Conservation (phyloP, 352 stramenopile species). For the Globisporangium parvum region DNA sequence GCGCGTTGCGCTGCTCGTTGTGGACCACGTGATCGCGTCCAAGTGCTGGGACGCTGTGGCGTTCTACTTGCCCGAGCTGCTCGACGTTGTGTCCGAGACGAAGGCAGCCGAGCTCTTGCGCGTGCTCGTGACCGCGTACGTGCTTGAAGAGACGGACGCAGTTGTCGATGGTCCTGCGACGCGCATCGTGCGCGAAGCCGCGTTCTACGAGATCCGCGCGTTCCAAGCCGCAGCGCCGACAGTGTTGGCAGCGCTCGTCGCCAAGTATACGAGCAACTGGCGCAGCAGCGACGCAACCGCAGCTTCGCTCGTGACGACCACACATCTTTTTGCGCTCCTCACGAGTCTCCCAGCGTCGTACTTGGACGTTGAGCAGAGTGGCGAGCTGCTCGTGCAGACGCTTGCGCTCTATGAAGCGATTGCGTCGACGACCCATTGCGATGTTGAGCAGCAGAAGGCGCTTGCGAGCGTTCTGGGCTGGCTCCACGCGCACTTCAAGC, state of each 20-base stretch:
- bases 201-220: constrained; percentile 73
- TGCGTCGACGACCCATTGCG: no score
- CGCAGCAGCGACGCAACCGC: background rate
- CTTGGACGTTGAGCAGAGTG: constrained; percentile 17
- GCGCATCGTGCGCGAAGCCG: constrained; percentile 60
- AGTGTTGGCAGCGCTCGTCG: constrained; percentile 26
- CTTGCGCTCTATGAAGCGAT: constrained; percentile 9
- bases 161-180: constrained; percentile 19
- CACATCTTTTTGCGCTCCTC: constrained; percentile 26
- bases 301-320: background rate
- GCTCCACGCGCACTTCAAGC: constrained; percentile 15
- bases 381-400: constrained; percentile 12
- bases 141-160: constrained; percentile 18
- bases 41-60: constrained; percentile 66
- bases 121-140: constrained; percentile 26
- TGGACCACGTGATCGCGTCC: constrained; percentile 51
- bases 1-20: constrained; percentile 32
- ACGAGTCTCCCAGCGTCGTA: constrained; percentile 28
- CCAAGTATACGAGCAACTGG: constrained; percentile 6
- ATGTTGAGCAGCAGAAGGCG: no score
- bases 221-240: constrained; percentile 33
- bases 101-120: constrained; percentile 24
- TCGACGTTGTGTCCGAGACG: constrained; percentile 26
- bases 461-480: constrained; percentile 10
- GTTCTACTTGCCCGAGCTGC: constrained; percentile 65